These are phyloP conservation scores for Hymenochaete sp. DNA, from an alignment of 1,284 basidiomycete genomes.

Conservation along the genomic window DNA sequence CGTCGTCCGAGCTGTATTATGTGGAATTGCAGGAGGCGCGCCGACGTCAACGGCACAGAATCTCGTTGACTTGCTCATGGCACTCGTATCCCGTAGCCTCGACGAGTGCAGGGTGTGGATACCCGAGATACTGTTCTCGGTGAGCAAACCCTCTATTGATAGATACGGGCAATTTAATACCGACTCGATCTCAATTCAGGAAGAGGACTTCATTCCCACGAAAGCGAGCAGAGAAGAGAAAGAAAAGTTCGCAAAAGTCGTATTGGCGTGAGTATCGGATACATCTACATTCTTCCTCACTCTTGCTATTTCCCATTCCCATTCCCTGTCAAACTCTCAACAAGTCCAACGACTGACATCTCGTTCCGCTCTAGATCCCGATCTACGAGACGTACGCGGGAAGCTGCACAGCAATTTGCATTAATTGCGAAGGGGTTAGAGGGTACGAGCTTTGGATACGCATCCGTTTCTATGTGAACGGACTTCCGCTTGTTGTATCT, in stretches of 20 bases:
- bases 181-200: background rate
- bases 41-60: constrained; percentile 80
- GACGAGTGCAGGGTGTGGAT: constrained; percentile 60
- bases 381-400: constrained; percentile 35
- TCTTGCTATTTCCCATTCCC: background rate
- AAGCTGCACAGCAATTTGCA: constrained; percentile 70
- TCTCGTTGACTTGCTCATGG: constrained; percentile 70
- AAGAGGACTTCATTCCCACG: constrained; percentile 58
- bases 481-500: too few relatives aligned
- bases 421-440: constrained; percentile 67
- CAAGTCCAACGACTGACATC: background rate
- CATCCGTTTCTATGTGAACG: constrained; percentile 35
- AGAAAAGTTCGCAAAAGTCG: constrained; percentile 64
- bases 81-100: constrained; percentile 48
- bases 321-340: constrained; percentile 2
- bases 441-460: constrained; percentile 68
- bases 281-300: too few relatives aligned
- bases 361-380: constrained; percentile 51
- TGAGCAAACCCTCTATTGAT: constrained; percentile 29
- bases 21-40: constrained; percentile 72
- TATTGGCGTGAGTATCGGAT: constrained; percentile 61
- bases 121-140: constrained; percentile 58
- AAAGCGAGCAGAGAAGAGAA: constrained; percentile 64
- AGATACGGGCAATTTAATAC: constrained; percentile 1
- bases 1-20: constrained; percentile 64